Percentiles rank a stretch among this genome's conserved stretches.
Conservation (phyloP, 1,284 basidiomycete species). For the Ustilago trichophora region DNA sequence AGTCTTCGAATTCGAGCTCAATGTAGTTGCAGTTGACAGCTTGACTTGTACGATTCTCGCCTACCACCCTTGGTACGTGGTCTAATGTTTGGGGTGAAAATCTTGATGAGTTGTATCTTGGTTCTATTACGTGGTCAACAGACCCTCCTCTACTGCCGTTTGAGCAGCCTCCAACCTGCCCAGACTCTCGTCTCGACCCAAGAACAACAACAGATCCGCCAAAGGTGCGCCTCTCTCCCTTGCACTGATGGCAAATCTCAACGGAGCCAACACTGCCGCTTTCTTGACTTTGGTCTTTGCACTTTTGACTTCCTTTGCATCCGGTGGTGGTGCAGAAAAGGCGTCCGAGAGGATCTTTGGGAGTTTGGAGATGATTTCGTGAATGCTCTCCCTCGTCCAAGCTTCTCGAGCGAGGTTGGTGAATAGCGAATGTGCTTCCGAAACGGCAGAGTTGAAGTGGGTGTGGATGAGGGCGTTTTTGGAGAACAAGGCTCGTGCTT, state of each 20-base stretch:
- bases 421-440: slow-evolving; percentile 3
- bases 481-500: slow-evolving; percentile 1
- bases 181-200: slow-evolving; percentile 17
- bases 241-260: slow-evolving; percentile 38
- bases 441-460: slow-evolving; percentile 13
- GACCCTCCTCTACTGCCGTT: background rate
- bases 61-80: too few species aligned
- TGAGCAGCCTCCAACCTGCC: slow-evolving; percentile 8
- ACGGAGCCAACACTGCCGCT: slow-evolving; percentile 29
- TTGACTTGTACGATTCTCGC: too few species aligned
- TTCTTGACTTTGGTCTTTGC: slow-evolving; percentile 35
- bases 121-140: background rate
- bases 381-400: slow-evolving; percentile 20
- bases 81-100: too few species aligned
- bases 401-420: background rate
- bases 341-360: slow-evolving; percentile 16
- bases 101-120: too few species aligned
- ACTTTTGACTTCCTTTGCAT: background rate
- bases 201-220: slow-evolving; percentile 34
- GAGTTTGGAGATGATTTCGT: slow-evolving; percentile 14
- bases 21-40: too few species aligned
- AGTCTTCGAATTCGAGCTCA: too few species aligned
- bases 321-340: background rate
- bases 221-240: slow-evolving; percentile 27
- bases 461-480: slow-evolving; percentile 12